Percentiles rank a stretch among this genome's conserved stretches.
Evolutionary conservation across 23 red algal species (phyloP).

Genomic region (Gracilariopsis chorda): DNA sequence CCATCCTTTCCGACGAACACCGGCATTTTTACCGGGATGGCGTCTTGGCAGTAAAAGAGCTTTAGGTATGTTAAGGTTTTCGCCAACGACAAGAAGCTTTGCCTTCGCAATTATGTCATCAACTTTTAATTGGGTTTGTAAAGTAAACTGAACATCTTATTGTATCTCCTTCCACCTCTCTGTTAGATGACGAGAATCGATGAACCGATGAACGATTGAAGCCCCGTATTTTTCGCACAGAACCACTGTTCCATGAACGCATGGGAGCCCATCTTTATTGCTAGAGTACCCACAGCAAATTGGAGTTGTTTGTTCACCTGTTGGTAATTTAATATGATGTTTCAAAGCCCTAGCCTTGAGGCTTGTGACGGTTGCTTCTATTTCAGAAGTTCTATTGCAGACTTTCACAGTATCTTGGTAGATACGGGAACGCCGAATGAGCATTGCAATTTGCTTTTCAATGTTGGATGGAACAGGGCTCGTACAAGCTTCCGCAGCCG

Average conservation of each 20-base stretch:
- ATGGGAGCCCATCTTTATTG: not conserved
- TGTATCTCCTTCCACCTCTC: not conserved
- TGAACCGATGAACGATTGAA: not conserved
- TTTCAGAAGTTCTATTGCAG: not conserved
- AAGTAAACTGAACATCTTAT: not conserved
- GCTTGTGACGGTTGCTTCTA: slow-evolving; percentile 25
- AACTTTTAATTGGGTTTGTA: not conserved
- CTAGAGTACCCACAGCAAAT: not conserved
- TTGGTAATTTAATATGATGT: not conserved
- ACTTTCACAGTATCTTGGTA: not conserved
- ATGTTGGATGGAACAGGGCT: not conserved
- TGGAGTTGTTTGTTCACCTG: not conserved
- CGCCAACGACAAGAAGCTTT: not conserved
- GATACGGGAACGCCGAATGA: not conserved
- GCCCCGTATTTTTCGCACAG: not conserved
- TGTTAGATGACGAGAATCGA: not conserved
- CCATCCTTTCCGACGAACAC: not conserved
- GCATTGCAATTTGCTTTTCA: not conserved
- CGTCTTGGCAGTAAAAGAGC: not conserved
- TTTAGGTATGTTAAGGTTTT: not conserved
- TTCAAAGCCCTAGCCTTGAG: not conserved
- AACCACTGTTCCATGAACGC: not conserved
- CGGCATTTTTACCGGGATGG: not conserved
- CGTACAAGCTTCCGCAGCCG: not conserved
- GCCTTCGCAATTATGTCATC: not conserved